Evolutionary conservation across 2,329 filamentous ascomycete genomes (phyloP), one percentile per base, ranked within the genome.

Genomic region (Verticillium albo-atrum): DNA sequence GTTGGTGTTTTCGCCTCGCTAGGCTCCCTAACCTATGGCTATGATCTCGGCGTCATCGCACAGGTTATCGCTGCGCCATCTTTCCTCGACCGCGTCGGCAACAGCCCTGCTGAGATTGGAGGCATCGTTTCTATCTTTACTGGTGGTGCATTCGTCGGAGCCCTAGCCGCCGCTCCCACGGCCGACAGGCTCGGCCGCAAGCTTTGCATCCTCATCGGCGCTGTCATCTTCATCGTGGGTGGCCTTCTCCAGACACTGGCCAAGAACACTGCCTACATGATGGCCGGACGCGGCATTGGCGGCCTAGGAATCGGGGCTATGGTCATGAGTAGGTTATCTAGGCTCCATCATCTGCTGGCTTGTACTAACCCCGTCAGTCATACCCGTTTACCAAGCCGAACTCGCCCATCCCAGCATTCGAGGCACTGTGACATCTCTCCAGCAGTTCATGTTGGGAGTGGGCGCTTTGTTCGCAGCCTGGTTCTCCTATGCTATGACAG

Each of bases 361-460:
- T 10, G 7, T 50, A 12, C 42, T 50, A 20, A 50, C 3, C 20
- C 57, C 71, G 68, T 3, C 4, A 59, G 72, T 72, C 10, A 70
- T 76, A 58, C 74, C 90, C 2, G 73, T 93, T 0, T 94, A 92
- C 70, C 90, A 93, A 70, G 89, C 89, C 25, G 91, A 95, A 68
- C 81, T 94, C 26, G 87, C 88, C 3, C 91, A 94, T 70, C 91
- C 91, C 1, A 83, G 82, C 60, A 94, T 94, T 67, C 84, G 91
- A 71, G 91, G 90, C 14, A 79, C 87, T 63, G 82, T 95, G 32
- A 92, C 89, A 0, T 83, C 86, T 30, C 77, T 94, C 3, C 90
- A 93, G 71, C 90, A 93, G 67, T 92, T 93, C 69, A 93, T 93
- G 89, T 72, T 94, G 56, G 90, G 90, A 1, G 83, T 94, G 28